Evolutionary conservation across 495 filamentous ascomycete genomes (phyloP).

Genomic region (Aspergillus homomorphus): DNA sequence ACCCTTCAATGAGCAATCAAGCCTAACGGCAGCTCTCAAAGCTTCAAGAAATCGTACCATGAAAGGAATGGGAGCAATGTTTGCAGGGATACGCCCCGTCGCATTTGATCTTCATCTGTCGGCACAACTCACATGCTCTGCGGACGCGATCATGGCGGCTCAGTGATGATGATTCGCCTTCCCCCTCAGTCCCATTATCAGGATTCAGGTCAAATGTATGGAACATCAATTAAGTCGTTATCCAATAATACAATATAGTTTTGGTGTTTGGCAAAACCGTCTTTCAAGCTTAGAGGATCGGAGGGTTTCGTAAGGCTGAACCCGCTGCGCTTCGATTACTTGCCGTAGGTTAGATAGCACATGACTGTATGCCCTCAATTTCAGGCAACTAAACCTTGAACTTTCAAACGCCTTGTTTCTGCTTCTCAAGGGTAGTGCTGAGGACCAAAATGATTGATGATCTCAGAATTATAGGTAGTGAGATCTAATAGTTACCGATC

Average conservation of each 20-base stretch:
- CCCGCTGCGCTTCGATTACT: background rate
- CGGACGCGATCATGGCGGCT: background rate
- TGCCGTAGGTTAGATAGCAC: background rate
- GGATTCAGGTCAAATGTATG: background rate
- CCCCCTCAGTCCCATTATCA: background rate
- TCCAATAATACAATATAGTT: too few species aligned
- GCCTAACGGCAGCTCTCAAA: background rate
- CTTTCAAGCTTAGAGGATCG: background rate
- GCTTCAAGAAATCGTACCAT: constrained; percentile 1
- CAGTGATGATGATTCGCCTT: background rate
- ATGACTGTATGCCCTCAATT: background rate
- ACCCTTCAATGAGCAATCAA: background rate
- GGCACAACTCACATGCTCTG: constrained; percentile 13
- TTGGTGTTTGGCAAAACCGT: too few species aligned
- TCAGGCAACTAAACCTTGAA: background rate
- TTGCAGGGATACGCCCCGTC: constrained; percentile 8
- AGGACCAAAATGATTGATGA: too few species aligned
- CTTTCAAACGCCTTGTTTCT: background rate
- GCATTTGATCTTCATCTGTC: constrained; percentile 19
- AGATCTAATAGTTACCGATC: too few species aligned
- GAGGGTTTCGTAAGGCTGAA: background rate
- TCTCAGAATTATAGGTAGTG: too few species aligned
- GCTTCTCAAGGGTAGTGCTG: too few species aligned
- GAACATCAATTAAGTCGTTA: background rate
- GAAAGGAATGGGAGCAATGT: constrained; percentile 9